These are phyloP conservation scores for Penicillium ucsense DNA, from an alignment of 495 filamentous ascomycete species.

Conservation along the genomic window DNA sequence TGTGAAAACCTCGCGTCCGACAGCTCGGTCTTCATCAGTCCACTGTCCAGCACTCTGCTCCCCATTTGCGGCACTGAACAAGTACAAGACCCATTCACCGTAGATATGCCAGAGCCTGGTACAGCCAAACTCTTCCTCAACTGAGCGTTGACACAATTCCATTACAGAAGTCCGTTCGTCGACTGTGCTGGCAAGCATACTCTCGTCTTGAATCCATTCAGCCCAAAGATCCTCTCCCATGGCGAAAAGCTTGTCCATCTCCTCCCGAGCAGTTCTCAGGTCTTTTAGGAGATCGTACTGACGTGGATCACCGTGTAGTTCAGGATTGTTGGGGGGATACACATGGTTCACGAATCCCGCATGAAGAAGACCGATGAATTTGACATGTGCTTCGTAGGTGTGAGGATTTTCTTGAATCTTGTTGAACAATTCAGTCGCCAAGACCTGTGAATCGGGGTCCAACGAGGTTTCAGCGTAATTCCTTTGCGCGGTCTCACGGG, in stretches of 20 bases:
- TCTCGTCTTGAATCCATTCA: constrained; percentile 56
- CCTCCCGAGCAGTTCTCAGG: constrained; percentile 51
- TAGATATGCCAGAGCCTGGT: constrained; percentile 81
- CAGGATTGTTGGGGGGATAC: constrained; percentile 36
- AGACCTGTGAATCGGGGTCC: constrained; percentile 41
- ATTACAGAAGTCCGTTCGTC: constrained; percentile 66
- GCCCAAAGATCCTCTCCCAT: constrained; percentile 57
- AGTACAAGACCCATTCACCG: constrained; percentile 73
- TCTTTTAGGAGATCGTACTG: constrained; percentile 52
- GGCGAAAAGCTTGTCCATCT: constrained; percentile 57
- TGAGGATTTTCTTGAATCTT: constrained; percentile 52
- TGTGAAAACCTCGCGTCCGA: constrained; percentile 72
- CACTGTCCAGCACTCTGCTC: constrained; percentile 51
- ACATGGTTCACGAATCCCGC: constrained; percentile 51
- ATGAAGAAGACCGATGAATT: constrained; percentile 56
- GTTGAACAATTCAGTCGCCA: constrained; percentile 42
- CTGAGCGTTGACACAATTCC: constrained; percentile 71
- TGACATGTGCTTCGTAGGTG: constrained; percentile 54
- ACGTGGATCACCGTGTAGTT: constrained; percentile 35
- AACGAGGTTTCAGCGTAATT: constrained; percentile 43
- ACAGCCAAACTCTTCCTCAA: constrained; percentile 74
- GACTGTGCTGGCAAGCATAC: constrained; percentile 47
- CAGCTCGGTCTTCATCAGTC: constrained; percentile 64
- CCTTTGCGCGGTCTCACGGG: constrained; percentile 37
- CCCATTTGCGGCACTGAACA: constrained; percentile 53